Conservation (phyloP, 495 filamentous ascomycete species). For the Sabuloglossum arenarium region DNA sequence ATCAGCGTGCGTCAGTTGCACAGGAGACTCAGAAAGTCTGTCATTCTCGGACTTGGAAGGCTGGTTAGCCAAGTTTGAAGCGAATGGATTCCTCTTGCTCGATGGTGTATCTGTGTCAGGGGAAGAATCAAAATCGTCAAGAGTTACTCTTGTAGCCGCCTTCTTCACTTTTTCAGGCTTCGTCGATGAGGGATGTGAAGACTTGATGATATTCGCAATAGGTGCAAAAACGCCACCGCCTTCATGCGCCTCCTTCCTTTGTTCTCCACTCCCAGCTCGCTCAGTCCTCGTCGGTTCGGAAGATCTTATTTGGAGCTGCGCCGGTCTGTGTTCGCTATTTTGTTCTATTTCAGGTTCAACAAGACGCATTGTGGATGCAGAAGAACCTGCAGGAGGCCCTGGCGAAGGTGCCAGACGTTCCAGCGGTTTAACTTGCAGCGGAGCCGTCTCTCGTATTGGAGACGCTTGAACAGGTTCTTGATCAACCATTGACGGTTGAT, state of each 20-base stretch:
- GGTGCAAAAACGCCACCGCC: constrained; percentile 6
- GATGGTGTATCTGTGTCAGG: constrained; percentile 13
- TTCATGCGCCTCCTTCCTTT: neutral
- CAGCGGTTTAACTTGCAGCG: constrained; percentile 5
- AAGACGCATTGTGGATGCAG: constrained; percentile 32
- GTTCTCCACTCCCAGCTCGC: neutral
- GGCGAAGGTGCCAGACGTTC: neutral
- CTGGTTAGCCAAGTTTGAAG: constrained; percentile 2
- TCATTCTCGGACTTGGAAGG: constrained; percentile 16
- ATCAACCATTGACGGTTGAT: constrained; percentile 18
- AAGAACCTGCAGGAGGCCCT: neutral
- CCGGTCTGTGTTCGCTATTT: constrained; percentile 6
- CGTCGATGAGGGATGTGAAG: constrained; percentile 15
- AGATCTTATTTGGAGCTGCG: neutral
- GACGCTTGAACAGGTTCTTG: neutral
- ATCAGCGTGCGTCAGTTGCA: constrained; percentile 41
- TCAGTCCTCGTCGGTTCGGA: constrained; percentile 5
- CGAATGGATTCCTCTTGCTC: constrained; percentile 3
- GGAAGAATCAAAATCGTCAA: constrained; percentile 27
- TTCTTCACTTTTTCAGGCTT: constrained; percentile 30
- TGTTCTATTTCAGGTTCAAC: constrained; percentile 32
- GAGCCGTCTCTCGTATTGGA: neutral
- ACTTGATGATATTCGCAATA: constrained; percentile 16
- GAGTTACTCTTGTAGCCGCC: constrained; percentile 22
- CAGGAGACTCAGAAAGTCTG: constrained; percentile 54